These are phyloP conservation scores for Wickerhamomyces bisporus DNA, from an alignment of 805 yeast species.

Conservation along the genomic window DNA sequence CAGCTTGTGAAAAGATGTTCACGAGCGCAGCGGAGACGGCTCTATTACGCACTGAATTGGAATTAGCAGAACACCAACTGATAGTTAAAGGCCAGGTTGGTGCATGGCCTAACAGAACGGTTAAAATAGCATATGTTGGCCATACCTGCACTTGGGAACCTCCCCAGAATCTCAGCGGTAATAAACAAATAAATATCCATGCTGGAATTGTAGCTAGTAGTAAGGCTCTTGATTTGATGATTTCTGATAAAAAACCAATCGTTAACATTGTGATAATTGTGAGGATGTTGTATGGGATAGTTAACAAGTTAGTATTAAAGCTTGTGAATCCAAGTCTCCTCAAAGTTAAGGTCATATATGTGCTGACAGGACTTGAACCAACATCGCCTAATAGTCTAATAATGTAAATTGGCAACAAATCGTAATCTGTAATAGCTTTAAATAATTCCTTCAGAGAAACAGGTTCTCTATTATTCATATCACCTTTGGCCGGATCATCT, in stretches of 20 bases:
- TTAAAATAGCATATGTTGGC: conserved; percentile 37
- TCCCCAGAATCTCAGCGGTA: conserved; percentile 34
- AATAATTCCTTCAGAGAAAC: conserved; percentile 35
- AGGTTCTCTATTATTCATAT: conserved; percentile 58
- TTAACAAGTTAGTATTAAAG: conserved; percentile 44
- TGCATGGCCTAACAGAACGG: conserved; percentile 34
- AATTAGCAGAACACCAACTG: conserved; percentile 57
- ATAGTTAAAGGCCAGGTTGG: conserved; percentile 54
- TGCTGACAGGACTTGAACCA: conserved; percentile 31
- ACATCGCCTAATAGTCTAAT: conserved; percentile 39
- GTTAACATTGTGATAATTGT: conserved; percentile 31
- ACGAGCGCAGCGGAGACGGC: conserved; percentile 62
- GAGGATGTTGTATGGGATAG: conserved; percentile 44
- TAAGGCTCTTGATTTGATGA: conserved; percentile 28
- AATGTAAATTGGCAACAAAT: conserved; percentile 50
- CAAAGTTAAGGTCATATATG: conserved; percentile 46
- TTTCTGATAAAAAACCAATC: conserved; percentile 34
- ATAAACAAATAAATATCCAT: conserved; percentile 33
- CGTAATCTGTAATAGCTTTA: conserved; percentile 41
- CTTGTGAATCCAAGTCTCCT: conserved; percentile 47
- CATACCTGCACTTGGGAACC: conserved; percentile 34
- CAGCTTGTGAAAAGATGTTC: conserved; percentile 60
- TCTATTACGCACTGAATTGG: conserved; percentile 58
- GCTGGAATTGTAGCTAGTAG: conserved; percentile 25
- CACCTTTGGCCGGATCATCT: conserved; percentile 63